phyloP scores from a whole-genome alignment of 2,329 filamentous ascomycete genomes.

The Pyricularia sp. region DNA sequence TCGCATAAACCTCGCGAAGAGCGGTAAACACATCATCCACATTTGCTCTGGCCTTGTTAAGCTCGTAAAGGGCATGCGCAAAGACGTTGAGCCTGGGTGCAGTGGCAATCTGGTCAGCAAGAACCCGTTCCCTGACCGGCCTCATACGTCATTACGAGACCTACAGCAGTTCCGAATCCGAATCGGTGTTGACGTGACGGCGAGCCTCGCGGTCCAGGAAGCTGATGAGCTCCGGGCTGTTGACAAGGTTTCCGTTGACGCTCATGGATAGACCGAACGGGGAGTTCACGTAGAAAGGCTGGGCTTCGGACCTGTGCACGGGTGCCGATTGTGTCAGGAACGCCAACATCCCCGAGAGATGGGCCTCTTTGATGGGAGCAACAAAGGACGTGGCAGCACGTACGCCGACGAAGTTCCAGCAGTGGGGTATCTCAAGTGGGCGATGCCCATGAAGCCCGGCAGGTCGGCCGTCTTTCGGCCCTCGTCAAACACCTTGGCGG shows the following conservation, averaged over 20 bases:
- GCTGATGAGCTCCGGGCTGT: conserved; percentile 16
- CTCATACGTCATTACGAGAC: conserved; percentile 4
- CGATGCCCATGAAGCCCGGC: conserved; percentile 72
- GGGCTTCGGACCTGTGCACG: conserved; percentile 58
- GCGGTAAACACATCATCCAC: conserved; percentile 66
- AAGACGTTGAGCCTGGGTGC: conserved; percentile 57
- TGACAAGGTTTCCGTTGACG: conserved; percentile 52
- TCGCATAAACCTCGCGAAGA: conserved; percentile 58
- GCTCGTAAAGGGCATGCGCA: conserved; percentile 70
- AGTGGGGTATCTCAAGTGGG: conserved; percentile 77
- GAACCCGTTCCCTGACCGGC: neutral
- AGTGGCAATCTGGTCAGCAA: conserved; percentile 2
- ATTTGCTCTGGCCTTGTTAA: conserved; percentile 74
- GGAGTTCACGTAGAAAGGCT: conserved; percentile 85
- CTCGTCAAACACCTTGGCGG: conserved; percentile 71
- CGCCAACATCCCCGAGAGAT: neutral
- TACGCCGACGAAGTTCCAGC: conserved; percentile 54
- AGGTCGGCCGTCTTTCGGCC: conserved; percentile 60
- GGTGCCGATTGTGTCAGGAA: conserved; percentile 19
- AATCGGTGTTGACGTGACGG: conserved; percentile 82
- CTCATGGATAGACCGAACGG: conserved; percentile 48
- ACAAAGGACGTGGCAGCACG: neutral
- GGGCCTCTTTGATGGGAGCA: conserved; percentile 19
- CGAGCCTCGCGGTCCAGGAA: conserved; percentile 31
- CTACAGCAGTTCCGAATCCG: conserved; percentile 66